Base-by-base conservation (phyloP, 805 yeast genomes). In the Myxozyma monticola region DNA sequence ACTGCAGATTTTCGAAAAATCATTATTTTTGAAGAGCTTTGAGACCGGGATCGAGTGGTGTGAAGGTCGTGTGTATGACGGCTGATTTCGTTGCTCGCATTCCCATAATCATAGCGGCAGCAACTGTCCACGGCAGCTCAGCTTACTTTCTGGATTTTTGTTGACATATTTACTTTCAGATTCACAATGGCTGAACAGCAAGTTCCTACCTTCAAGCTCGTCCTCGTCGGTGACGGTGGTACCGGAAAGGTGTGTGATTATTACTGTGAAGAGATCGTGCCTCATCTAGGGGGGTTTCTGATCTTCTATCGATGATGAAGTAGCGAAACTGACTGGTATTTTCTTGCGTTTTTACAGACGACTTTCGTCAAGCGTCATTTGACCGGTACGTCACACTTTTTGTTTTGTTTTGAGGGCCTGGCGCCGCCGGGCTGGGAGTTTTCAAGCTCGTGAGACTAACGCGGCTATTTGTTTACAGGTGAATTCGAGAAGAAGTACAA, bases 211-310 rank as follows among this genome's bases (percentile, higher is more conserved):
- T 93, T 93, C 76, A 93, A 93, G 80, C 83, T 93, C 74, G 99
- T 93, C 67, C 84, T 93, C 69, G 99, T 93, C 76, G 99, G 99
- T 73, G 99, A 93, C 72, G 99, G 99, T 81, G 99, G 99, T 83
- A 93, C 99, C 75, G 99, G 99, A 78, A 93, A 93, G 76, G 83
- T 78, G 66, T 61, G 81, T 17, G 1, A 33, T 37, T 14, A 3
- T 28, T 36, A 24, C 2, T 40, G 25, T 6, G 2, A 14, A 15
- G 26, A 4, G 1, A 17, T 37, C 14, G 25, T 28, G 42, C 6
- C 26, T 38, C 15, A 18, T 14, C 7, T 24, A n/a, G n/a, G n/a
- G n/a, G n/a, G n/a, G n/a, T n/a, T n/a, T n/a, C n/a, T n/a, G n/a
- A n/a, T n/a, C n/a, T n/a, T n/a, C n/a, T n/a, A n/a, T n/a, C n/a